phyloP scores from a whole-genome alignment of 306 rosid species.

The Lithocarpus polystachyus region DNA sequence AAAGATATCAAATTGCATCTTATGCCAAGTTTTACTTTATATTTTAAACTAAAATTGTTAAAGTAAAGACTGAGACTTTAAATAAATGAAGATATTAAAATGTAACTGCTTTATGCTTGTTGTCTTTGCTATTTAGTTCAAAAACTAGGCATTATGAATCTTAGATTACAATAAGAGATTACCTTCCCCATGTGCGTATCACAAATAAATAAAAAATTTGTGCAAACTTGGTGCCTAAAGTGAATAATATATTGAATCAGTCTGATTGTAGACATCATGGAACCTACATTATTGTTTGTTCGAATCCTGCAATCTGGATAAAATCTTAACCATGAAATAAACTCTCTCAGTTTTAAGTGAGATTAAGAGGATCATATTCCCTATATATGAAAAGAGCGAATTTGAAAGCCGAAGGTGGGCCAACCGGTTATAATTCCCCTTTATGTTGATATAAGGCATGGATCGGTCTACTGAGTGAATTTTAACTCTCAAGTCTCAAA shows the following conservation, averaged over 20 bases:
- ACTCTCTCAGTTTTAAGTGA: not conserved
- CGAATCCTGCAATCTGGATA: too few relatives aligned
- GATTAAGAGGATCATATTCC: too few relatives aligned
- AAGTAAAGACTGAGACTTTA: slow-evolving; percentile 1
- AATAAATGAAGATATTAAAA: not conserved
- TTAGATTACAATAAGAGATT: not conserved
- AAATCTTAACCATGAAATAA: too few relatives aligned
- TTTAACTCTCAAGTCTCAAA: not conserved
- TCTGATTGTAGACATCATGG: not conserved
- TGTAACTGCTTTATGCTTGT: not conserved
- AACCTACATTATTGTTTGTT: not conserved
- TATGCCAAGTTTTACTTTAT: not conserved
- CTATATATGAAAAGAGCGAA: too few relatives aligned
- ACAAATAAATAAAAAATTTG: slow-evolving; percentile 15
- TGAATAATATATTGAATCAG: not conserved
- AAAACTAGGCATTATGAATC: not conserved
- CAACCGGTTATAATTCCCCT: too few relatives aligned
- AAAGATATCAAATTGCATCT: too few relatives aligned
- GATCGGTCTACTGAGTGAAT: too few relatives aligned
- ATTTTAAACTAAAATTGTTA: not conserved
- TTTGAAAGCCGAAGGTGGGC: too few relatives aligned
- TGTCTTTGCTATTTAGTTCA: not conserved
- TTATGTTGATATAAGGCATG: too few relatives aligned
- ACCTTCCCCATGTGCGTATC: slow-evolving; percentile 36
- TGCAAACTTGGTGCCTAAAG: not conserved